Percentiles rank a stretch among this genome's conserved stretches.
Conservation (phyloP, 148 eudicot genomes). For the Simmondsia chinensis region DNA sequence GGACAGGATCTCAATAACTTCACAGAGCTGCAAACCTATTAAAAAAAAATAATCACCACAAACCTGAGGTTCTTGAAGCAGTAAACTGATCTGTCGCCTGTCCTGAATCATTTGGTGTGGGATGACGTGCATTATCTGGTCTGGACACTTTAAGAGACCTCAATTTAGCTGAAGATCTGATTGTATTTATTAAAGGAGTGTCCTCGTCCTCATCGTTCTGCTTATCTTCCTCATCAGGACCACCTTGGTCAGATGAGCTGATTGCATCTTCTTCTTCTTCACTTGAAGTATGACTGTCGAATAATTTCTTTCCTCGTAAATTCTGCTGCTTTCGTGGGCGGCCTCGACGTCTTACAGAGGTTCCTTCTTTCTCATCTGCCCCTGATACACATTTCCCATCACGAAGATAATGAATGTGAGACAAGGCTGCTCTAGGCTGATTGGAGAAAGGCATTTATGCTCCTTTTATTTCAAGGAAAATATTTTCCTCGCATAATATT, state of each 20-base stretch:
- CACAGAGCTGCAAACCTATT: too few relatives aligned
- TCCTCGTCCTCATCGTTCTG: slow-evolving; percentile 70
- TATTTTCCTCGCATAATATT: too few relatives aligned
- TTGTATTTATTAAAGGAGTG: slow-evolving; percentile 57
- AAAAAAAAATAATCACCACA: too few relatives aligned
- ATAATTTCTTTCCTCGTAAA: slow-evolving; percentile 72
- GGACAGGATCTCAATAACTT: too few relatives aligned
- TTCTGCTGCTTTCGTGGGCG: slow-evolving; percentile 57
- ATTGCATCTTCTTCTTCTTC: slow-evolving; percentile 86
- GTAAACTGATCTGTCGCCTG: too few relatives aligned
- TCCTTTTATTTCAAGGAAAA: too few relatives aligned
- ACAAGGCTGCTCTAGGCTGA: background rate
- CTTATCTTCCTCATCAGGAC: slow-evolving; percentile 48
- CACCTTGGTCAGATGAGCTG: slow-evolving; percentile 73
- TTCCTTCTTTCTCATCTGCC: slow-evolving; percentile 65
- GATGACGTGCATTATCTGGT: too few relatives aligned
- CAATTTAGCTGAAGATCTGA: slow-evolving; percentile 63
- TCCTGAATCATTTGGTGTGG: too few relatives aligned
- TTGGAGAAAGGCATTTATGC: background rate
- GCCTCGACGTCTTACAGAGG: slow-evolving; percentile 58
- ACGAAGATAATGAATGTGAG: slow-evolving; percentile 3
- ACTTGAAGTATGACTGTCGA: slow-evolving; percentile 76
- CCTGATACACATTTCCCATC: slow-evolving; percentile 16
- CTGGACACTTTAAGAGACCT: slow-evolving; percentile 46
- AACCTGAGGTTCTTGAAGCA: too few relatives aligned